These are phyloP conservation scores for Phyllosticta citriasiana DNA, from an alignment of 2,329 filamentous ascomycete genomes.

Conservation along the genomic window DNA sequence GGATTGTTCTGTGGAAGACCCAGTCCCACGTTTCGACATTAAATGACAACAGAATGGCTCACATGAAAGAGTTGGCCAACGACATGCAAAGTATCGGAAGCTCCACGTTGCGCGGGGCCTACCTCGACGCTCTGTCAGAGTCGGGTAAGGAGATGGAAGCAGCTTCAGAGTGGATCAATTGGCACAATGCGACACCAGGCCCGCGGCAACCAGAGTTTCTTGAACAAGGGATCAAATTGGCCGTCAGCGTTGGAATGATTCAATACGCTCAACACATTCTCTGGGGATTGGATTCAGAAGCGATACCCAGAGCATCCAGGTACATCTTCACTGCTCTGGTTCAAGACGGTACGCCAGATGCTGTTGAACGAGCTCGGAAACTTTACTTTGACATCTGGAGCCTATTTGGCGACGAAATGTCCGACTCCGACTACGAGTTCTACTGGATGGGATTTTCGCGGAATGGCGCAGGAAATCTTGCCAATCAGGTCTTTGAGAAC, in stretches of 20 bases:
- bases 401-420: slow-evolving; percentile 50
- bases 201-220: slow-evolving; percentile 34
- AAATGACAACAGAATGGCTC: slow-evolving; percentile 14
- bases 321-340: slow-evolving; percentile 62
- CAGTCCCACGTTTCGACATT: slow-evolving; percentile 14
- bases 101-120: slow-evolving; percentile 15
- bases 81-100: slow-evolving; percentile 20
- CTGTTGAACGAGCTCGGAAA: slow-evolving; percentile 52
- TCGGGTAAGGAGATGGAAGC: slow-evolving; percentile 20
- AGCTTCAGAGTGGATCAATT: slow-evolving; percentile 23
- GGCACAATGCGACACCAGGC: slow-evolving; percentile 14
- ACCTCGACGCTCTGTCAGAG: slow-evolving; percentile 22
- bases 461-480: slow-evolving; percentile 53
- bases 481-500: slow-evolving; percentile 71
- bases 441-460: slow-evolving; percentile 62
- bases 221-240: slow-evolving; percentile 57
- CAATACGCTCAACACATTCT: slow-evolving; percentile 50
- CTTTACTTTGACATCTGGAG: slow-evolving; percentile 56
- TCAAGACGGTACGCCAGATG: slow-evolving; percentile 30
- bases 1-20: slow-evolving; percentile 25
- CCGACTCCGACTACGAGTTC: slow-evolving; percentile 65
- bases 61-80: slow-evolving; percentile 18
- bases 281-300: slow-evolving; percentile 35
- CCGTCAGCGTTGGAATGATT: slow-evolving; percentile 48
- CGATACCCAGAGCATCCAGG: slow-evolving; percentile 49